These are phyloP conservation scores for rapeseed (Brassica napus) DNA, from an alignment of 345 rosid genomes.

Conservation along the genomic window DNA sequence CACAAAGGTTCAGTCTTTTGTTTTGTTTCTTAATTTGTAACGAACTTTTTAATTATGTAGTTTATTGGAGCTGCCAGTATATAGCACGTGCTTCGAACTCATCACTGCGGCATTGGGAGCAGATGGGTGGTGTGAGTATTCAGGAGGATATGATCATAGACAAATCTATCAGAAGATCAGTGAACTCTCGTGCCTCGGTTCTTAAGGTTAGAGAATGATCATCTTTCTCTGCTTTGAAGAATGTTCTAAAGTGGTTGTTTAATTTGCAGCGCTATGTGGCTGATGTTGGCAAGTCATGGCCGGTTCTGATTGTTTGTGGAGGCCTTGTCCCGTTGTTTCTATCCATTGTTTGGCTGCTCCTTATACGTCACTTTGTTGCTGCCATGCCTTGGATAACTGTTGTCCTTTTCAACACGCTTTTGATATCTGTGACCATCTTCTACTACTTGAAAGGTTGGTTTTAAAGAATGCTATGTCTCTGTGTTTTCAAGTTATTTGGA, in stretches of 20 bases:
- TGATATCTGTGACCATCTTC: slow-evolving; percentile 78
- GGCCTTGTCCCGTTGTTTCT: slow-evolving; percentile 85
- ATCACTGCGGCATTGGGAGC: slow-evolving; percentile 86
- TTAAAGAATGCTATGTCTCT: not conserved
- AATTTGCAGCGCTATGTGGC: slow-evolving; percentile 85
- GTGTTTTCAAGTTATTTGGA: not conserved
- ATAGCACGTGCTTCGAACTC: slow-evolving; percentile 84
- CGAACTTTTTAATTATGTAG: slow-evolving; percentile 39
- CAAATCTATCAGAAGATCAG: slow-evolving; percentile 71
- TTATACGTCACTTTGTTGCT: slow-evolving; percentile 88
- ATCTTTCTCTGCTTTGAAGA: slow-evolving; percentile 10
- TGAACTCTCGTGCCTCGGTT: slow-evolving; percentile 88
- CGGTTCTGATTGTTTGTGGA: slow-evolving; percentile 90
- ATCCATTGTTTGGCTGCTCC: slow-evolving; percentile 86
- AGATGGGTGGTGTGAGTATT: slow-evolving; percentile 90
- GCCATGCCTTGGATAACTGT: slow-evolving; percentile 99
- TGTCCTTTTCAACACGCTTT: slow-evolving; percentile 72
- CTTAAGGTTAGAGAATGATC: slow-evolving; percentile 61
- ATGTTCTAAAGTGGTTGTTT: slow-evolving; percentile 9
- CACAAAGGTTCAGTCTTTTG: not conserved
- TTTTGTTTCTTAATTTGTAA: not conserved
- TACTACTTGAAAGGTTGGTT: slow-evolving; percentile 78
- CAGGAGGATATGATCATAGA: slow-evolving; percentile 79
- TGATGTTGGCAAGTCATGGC: slow-evolving; percentile 93
- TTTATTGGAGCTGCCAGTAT: slow-evolving; percentile 95